phyloP scores from a whole-genome alignment of 768 basidiomycete species.

The Amanita polypyramis region DNA sequence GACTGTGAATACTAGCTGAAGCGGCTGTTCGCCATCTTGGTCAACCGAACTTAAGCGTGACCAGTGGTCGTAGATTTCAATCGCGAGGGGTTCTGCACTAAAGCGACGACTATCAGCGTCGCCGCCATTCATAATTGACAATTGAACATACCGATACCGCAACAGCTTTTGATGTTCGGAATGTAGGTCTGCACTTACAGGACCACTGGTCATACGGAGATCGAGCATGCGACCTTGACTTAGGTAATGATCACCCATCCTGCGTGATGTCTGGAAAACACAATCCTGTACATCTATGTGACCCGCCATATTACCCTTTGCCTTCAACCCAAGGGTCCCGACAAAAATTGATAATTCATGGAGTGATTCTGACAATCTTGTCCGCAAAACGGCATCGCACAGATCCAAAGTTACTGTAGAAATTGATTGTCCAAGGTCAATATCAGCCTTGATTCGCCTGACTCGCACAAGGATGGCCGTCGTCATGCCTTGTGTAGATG shows the following conservation, averaged over 20 bases:
- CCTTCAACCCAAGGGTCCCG: conserved; percentile 52
- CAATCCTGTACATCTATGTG: conserved; percentile 55
- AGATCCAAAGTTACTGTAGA: conserved; percentile 59
- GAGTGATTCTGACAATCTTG: conserved; percentile 47
- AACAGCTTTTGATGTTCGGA: conserved; percentile 70
- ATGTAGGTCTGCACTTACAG: conserved; percentile 53
- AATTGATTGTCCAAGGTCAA: conserved; percentile 84
- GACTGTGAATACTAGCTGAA: conserved; percentile 66
- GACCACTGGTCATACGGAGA: conserved; percentile 64
- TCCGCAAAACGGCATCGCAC: conserved; percentile 51
- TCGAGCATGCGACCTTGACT: conserved; percentile 51
- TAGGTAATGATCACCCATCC: conserved; percentile 30
- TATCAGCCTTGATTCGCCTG: conserved; percentile 59
- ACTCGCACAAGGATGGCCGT: conserved; percentile 62
- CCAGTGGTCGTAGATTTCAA: conserved; percentile 81
- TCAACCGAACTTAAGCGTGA: conserved; percentile 32
- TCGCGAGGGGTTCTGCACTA: conserved; percentile 70
- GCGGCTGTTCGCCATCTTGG: conserved; percentile 30
- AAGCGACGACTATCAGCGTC: conserved; percentile 1
- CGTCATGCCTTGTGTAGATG: conserved; percentile 34
- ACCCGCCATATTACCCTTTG: conserved; percentile 66
- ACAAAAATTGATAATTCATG: conserved; percentile 62
- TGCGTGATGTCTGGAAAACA: conserved; percentile 64
- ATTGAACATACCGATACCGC: conserved; percentile 54
- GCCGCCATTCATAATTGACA: neutral